Evolutionary conservation across 2,329 filamentous ascomycete genomes (phyloP).

Genomic region (Trichophyton equinum): DNA sequence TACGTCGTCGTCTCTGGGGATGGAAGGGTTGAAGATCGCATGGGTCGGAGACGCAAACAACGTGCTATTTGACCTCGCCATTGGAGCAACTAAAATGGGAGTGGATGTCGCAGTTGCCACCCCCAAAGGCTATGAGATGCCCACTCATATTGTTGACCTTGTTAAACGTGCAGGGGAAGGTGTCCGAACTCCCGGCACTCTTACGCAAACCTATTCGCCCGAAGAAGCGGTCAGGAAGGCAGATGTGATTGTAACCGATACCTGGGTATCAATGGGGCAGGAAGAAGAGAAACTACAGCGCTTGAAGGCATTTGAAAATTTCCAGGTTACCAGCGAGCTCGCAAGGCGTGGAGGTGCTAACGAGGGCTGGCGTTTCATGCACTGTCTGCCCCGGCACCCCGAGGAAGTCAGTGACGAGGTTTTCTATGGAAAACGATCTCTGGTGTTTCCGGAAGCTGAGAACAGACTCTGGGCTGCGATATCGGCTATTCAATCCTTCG

Average conservation of each 20-base stretch:
- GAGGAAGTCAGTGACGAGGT: constrained; percentile 94
- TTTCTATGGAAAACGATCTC: constrained; percentile 71
- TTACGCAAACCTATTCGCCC: constrained; percentile 64
- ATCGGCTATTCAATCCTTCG: constrained; percentile 74
- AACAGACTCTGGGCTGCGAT: constrained; percentile 88
- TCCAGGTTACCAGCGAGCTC: constrained; percentile 79
- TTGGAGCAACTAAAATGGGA: constrained; percentile 75
- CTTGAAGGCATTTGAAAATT: constrained; percentile 71
- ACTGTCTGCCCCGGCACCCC: constrained; percentile 80
- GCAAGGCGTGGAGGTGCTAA: constrained; percentile 77
- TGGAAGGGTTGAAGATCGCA: constrained; percentile 77
- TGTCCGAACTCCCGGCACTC: constrained; percentile 48
- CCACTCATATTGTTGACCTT: constrained; percentile 56
- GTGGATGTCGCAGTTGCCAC: constrained; percentile 79
- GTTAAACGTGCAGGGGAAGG: constrained; percentile 53
- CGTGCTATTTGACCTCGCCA: constrained; percentile 85
- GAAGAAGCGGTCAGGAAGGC: constrained; percentile 76
- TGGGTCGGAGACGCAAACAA: constrained; percentile 98
- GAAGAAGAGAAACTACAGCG: constrained; percentile 70
- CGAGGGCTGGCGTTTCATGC: constrained; percentile 92
- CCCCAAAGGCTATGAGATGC: constrained; percentile 72
- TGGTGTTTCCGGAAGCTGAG: constrained; percentile 90
- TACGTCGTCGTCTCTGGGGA: constrained; percentile 44
- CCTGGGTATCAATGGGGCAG: constrained; percentile 97
- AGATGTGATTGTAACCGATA: constrained; percentile 88